phyloP scores from a whole-genome alignment of 129 eudicot genomes.

The Silybum marianum region DNA sequence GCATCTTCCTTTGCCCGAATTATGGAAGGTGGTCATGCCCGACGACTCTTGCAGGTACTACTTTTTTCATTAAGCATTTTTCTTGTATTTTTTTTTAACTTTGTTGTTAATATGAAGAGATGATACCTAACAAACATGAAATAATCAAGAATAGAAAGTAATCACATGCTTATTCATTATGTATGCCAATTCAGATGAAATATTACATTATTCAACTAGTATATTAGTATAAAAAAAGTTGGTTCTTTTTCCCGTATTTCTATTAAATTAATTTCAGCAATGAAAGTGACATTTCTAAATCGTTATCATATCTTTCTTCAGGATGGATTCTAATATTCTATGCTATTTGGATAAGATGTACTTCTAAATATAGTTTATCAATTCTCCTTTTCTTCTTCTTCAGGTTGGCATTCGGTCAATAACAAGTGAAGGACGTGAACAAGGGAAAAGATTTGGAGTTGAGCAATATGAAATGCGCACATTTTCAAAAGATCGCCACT shows the following conservation, averaged over 20 bases:
- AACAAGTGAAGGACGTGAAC: slow-evolving; percentile 91
- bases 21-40: slow-evolving; percentile 98
- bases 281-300: not conserved
- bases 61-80: slow-evolving; percentile 1
- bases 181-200: not conserved
- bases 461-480: slow-evolving; percentile 98
- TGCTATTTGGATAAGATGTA: not conserved
- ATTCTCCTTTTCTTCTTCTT: not conserved
- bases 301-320: slow-evolving; percentile 10
- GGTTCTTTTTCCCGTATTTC: slow-evolving; percentile 8
- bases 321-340: not conserved
- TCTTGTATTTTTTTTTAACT: not conserved
- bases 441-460: slow-evolving; percentile 95
- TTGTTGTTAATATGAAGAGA: slow-evolving; percentile 3
- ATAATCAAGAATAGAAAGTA: slow-evolving; percentile 19
- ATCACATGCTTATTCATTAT: not conserved
- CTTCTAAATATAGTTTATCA: slow-evolving; percentile 7
- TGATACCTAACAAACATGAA: slow-evolving; percentile 11
- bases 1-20: slow-evolving; percentile 98
- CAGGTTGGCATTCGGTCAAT: slow-evolving; percentile 96
- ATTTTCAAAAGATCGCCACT: slow-evolving; percentile 80
- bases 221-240: slow-evolving; percentile 7
- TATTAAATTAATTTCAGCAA: not conserved
- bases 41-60: slow-evolving; percentile 79
- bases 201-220: not conserved